phyloP scores from a whole-genome alignment of 2,329 filamentous ascomycete genomes.

The Penicillium glabrum region DNA sequence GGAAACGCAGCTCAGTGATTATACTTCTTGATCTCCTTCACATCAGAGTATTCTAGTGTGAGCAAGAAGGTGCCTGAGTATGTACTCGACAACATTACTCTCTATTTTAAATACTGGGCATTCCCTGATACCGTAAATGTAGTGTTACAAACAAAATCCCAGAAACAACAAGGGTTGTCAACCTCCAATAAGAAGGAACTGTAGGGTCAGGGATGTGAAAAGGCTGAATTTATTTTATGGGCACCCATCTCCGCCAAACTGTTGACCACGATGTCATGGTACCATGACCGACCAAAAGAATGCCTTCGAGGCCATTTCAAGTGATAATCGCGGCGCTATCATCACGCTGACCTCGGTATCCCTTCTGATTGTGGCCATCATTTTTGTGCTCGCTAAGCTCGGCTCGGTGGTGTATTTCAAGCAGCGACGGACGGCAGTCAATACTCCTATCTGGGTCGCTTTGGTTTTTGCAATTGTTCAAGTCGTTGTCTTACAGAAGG shows the following conservation, averaged over 20 bases:
- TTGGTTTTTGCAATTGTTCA: constrained; percentile 13
- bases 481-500: constrained; percentile 11
- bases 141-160: too few species aligned
- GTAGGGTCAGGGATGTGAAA: neutral
- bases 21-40: too few species aligned
- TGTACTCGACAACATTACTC: too few species aligned
- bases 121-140: too few species aligned
- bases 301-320: neutral
- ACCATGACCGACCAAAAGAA: neutral
- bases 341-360: constrained; percentile 9
- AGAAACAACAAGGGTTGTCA: neutral
- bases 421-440: constrained; percentile 12
- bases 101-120: too few species aligned
- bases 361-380: constrained; percentile 11
- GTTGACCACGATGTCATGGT: neutral
- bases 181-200: neutral
- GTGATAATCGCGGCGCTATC: neutral
- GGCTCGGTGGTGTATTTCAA: constrained; percentile 13
- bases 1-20: too few species aligned
- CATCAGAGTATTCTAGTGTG: too few species aligned
- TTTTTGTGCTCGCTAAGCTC: constrained; percentile 15
- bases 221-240: neutral
- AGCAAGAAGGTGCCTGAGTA: too few species aligned
- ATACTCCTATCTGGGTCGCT: constrained; percentile 14
- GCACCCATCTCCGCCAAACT: neutral